Conservation (phyloP, 805 yeast species). For the Saccharomycopsis microspora region DNA sequence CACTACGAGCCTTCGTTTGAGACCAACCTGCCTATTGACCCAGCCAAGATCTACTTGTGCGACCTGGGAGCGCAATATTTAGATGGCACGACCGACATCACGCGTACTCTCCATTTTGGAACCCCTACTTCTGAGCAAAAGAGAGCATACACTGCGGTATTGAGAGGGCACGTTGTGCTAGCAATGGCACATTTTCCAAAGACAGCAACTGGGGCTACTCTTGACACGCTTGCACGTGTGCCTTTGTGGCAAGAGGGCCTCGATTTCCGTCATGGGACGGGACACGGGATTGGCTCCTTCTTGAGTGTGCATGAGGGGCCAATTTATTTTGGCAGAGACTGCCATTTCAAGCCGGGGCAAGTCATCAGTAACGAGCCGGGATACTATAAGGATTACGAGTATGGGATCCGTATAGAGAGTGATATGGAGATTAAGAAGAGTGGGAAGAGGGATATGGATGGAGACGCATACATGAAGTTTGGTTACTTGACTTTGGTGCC, state of each 20-base stretch:
- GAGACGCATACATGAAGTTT: constrained; percentile 35
- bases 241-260: constrained; percentile 43
- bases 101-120: constrained; percentile 47
- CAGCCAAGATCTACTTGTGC: constrained; percentile 38
- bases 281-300: constrained; percentile 54
- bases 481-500: constrained; percentile 51
- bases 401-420: constrained; percentile 42
- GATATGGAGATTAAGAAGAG: constrained; percentile 33
- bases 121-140: constrained; percentile 35
- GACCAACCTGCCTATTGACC: constrained; percentile 32
- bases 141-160: constrained; percentile 42
- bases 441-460: constrained; percentile 23
- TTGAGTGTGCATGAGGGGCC: constrained; percentile 57
- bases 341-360: constrained; percentile 39
- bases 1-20: constrained; percentile 53
- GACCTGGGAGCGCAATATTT: constrained; percentile 53
- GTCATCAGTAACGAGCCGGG: constrained; percentile 54
- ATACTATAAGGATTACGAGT: constrained; percentile 45
- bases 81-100: constrained; percentile 56
- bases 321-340: constrained; percentile 35
- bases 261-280: constrained; percentile 55
- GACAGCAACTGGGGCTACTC: constrained; percentile 39
- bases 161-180: constrained; percentile 45
- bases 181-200: constrained; percentile 41
- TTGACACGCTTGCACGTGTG: constrained; percentile 50